A percentile compares a stretch with the other conserved stretches of the same genome.
These are phyloP conservation scores for Chaetomium cochliodes DNA, from an alignment of 495 filamentous ascomycete genomes.

Conservation along the genomic window DNA sequence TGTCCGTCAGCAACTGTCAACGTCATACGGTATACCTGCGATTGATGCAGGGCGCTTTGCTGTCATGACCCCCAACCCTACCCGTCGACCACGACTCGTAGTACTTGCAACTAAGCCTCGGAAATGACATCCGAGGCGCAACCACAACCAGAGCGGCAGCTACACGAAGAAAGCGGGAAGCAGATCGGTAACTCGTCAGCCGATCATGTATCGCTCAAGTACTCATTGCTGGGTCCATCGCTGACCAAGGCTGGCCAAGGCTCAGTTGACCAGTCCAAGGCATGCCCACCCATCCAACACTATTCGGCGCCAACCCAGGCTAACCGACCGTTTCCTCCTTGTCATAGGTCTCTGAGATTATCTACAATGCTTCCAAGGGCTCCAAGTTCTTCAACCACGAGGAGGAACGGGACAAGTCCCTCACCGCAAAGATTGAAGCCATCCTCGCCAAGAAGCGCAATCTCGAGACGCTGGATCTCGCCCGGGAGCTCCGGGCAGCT, in stretches of 20 bases:
- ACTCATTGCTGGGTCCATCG: conserved; percentile 83
- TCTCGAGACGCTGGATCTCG: conserved; percentile 73
- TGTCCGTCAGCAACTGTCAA: neutral
- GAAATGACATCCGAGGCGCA: conserved; percentile 4
- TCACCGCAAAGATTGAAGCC: conserved; percentile 83
- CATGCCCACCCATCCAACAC: conserved; percentile 30
- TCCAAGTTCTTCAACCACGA: conserved; percentile 97
- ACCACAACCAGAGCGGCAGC: neutral
- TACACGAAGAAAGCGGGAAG: conserved; percentile 1
- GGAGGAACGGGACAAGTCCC: conserved; percentile 72
- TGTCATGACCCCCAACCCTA: conserved; percentile 7
- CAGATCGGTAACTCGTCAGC: neutral
- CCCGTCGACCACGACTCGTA: neutral
- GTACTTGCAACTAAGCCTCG: too few relatives aligned
- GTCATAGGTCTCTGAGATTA: conserved; percentile 82
- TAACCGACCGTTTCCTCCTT: neutral
- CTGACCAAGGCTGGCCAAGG: conserved; percentile 94
- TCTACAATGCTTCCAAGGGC: conserved; percentile 94
- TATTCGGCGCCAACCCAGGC: neutral
- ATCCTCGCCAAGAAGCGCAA: conserved; percentile 74
- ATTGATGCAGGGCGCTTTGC: neutral
- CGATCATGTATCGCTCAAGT: conserved; percentile 52
- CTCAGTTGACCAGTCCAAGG: conserved; percentile 86
- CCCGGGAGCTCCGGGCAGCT: conserved; percentile 66
- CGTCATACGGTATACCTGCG: neutral